Evolutionary conservation across 2,329 filamentous ascomycete genomes (phyloP), one percentile per base, ranked within the genome.

Genomic region (Elsinoe batatas): DNA sequence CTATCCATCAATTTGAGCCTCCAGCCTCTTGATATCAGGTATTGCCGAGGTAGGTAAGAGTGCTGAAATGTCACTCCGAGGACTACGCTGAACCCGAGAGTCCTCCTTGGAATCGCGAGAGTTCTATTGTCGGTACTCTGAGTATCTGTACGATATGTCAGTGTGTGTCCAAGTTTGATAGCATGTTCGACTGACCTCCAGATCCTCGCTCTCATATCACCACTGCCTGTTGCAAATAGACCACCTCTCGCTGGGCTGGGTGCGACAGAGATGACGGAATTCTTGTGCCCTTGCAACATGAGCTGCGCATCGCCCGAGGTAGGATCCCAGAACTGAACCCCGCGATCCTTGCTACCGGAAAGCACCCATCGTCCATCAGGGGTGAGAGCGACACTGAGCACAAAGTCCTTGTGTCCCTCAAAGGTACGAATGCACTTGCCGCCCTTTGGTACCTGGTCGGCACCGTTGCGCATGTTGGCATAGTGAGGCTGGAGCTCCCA

Each of bases 271-370:
- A 97, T 97, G 64, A 98, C 93, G 83, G 89, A 95, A 73, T 97
- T 97, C 79, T 97, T 97, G 71, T 98, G 93, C 22, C 93, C 93
- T 72, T 97, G 93, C 59, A 98, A 80, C 93, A 97, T 97, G 69
- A 98, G 85, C 73, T 97, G 91, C 1, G 91, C 94, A 62, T 88
- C 85, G 35, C 91, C 93, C 17, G 90, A 96, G 64, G 85, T 81
- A 17, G 93, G 91, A 67, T 98, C 91, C 93, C 93, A 98, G 78
- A 98, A 97, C 69, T 97, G 93, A 18, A 98, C 93, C 49, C 93
- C 91, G 53, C 93, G 83, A 68, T 98, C 93, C 76, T 98, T 98
- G 59, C 90, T 95, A 43, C 93, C 93, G 60, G 89, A 95, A 72
- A 98, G 85, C 57, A 98, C 91, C 93, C 93, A 98, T 65, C 85